A percentile compares a stretch with the other conserved stretches of the same genome.
phyloP scores from a whole-genome alignment of 495 filamentous ascomycete species.

The Lophiostoma macrostomum region DNA sequence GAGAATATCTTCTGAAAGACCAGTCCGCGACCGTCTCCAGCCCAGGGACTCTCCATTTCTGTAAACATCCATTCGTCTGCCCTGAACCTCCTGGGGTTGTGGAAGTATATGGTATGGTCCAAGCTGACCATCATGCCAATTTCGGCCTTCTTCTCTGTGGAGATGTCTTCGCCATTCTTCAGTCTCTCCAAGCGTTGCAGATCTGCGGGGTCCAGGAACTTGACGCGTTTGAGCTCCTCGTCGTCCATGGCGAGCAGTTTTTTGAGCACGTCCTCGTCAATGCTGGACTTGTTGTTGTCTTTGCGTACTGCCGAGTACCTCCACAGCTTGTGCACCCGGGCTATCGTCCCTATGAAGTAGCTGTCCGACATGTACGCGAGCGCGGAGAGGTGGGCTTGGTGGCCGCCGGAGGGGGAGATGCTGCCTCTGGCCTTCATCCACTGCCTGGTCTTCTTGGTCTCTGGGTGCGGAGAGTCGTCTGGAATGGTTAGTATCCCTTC shows the following conservation, averaged over 20 bases:
- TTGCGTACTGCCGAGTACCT: slow-evolving; percentile 50
- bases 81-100: slow-evolving; percentile 70
- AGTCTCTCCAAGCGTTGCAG: slow-evolving; percentile 15
- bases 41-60: slow-evolving; percentile 94
- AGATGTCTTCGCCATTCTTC: slow-evolving; percentile 20
- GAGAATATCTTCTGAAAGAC: slow-evolving; percentile 86
- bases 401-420: slow-evolving; percentile 57
- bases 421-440: slow-evolving; percentile 75
- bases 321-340: slow-evolving; percentile 61
- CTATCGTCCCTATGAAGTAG: slow-evolving; percentile 88
- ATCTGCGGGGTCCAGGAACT: slow-evolving; percentile 23
- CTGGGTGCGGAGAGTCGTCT: slow-evolving; percentile 47
- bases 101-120: slow-evolving; percentile 95
- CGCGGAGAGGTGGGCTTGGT: slow-evolving; percentile 75
- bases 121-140: slow-evolving; percentile 96
- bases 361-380: slow-evolving; percentile 90
- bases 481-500: slow-evolving; percentile 6
- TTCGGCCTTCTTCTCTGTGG: slow-evolving; percentile 40
- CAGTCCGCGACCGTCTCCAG: slow-evolving; percentile 81
- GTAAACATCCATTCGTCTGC: slow-evolving; percentile 93
- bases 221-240: slow-evolving; percentile 26
- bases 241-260: slow-evolving; percentile 35
- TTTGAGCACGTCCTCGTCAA: slow-evolving; percentile 33
- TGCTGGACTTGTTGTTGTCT: slow-evolving; percentile 32
- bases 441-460: slow-evolving; percentile 59